These are phyloP conservation scores for Fomitopsis schrenkii DNA, from an alignment of 1,284 basidiomycete species.

Conservation along the genomic window DNA sequence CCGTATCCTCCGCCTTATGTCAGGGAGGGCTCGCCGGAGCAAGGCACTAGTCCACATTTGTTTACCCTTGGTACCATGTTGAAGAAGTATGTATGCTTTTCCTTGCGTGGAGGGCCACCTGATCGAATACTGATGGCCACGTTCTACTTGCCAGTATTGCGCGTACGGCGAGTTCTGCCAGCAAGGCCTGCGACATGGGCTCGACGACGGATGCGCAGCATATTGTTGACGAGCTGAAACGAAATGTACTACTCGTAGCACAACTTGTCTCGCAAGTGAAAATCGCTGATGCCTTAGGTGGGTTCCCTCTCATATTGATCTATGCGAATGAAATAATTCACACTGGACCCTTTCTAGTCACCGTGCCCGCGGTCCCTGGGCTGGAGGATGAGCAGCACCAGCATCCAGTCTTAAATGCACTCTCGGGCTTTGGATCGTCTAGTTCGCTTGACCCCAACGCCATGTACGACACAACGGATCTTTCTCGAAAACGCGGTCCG, in stretches of 20 bases:
- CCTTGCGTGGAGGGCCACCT: constrained; percentile 10
- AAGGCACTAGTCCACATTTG: constrained; percentile 32
- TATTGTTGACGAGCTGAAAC: constrained; percentile 43
- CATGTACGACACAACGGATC: constrained; percentile 25
- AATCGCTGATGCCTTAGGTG: constrained; percentile 32
- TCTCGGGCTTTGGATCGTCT: constrained; percentile 15
- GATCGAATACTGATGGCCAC: constrained; percentile 9
- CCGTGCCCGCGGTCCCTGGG: constrained; percentile 11
- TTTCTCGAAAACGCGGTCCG: constrained; percentile 60
- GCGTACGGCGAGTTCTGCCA: constrained; percentile 43
- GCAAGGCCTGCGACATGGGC: constrained; percentile 43
- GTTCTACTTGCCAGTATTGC: constrained; percentile 30
- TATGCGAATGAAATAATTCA: constrained; percentile 12
- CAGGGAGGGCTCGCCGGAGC: constrained; percentile 28
- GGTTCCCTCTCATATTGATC: constrained; percentile 14
- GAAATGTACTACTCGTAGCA: constrained; percentile 42
- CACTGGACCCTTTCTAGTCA: constrained; percentile 7
- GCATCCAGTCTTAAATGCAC: constrained; percentile 16
- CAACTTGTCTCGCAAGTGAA: constrained; percentile 45
- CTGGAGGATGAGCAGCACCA: constrained; percentile 17
- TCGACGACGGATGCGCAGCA: constrained; percentile 41
- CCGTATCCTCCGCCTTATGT: constrained; percentile 20
- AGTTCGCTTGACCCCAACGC: constrained; percentile 20
- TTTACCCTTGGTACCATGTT: constrained; percentile 36
- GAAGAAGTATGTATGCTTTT: constrained; percentile 29